Percentiles rank a stretch among this genome's conserved stretches.
Evolutionary conservation across 805 yeast genomes (phyloP).

Genomic region (Kuraishia borneana): DNA sequence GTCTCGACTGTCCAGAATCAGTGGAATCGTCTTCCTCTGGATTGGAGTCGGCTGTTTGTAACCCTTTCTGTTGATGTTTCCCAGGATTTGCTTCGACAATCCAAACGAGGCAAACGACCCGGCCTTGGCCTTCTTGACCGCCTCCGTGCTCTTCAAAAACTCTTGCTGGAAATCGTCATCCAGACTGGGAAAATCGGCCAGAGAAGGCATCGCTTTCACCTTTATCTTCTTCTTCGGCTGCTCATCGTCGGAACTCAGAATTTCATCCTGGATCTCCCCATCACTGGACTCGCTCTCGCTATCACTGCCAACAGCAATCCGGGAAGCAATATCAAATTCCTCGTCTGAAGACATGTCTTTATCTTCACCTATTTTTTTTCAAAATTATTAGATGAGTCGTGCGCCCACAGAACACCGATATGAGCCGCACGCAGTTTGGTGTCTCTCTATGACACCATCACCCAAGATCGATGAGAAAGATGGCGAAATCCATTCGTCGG

Average conservation of each 20-base stretch:
- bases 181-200: constrained; percentile 21
- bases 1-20: constrained; percentile 77
- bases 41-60: constrained; percentile 95
- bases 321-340: constrained; percentile 52
- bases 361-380: too few species aligned
- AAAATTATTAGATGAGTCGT: too few species aligned
- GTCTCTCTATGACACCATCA: too few species aligned
- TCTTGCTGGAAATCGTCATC: constrained; percentile 28
- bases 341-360: too few species aligned
- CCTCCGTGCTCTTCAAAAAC: constrained; percentile 26
- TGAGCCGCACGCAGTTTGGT: too few species aligned
- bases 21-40: constrained; percentile 90
- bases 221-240: constrained; percentile 14
- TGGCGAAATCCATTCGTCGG: background rate
- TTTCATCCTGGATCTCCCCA: constrained; percentile 30
- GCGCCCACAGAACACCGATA: too few species aligned
- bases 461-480: background rate
- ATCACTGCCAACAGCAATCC: constrained; percentile 31
- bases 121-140: constrained; percentile 50
- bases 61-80: constrained; percentile 74
- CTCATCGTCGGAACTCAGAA: constrained; percentile 38
- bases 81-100: constrained; percentile 56
- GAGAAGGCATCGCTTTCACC: constrained; percentile 6
- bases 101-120: constrained; percentile 92
- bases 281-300: constrained; percentile 11